Base-by-base conservation (phyloP, 768 basidiomycete species). In the Serpula lacrymans region DNA sequence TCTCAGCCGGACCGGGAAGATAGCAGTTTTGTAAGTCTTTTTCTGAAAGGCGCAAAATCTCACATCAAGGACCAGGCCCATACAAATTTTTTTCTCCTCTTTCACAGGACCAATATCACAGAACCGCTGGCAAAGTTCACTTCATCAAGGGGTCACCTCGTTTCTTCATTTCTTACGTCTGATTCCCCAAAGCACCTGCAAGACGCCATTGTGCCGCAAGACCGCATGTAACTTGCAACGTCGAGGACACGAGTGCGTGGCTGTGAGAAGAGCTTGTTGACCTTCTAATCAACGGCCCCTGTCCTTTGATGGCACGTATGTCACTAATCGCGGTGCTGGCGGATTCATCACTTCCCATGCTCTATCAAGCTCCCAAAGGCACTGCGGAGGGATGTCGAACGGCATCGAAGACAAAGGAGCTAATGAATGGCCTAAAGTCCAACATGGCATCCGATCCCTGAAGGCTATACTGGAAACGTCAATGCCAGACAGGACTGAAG, bases 91-190 rank as follows among this genome's bases (percentile, higher is more conserved):
- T 13, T 22, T 20, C 13, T 17, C 27, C 1, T 27, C n/a, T 34
- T 46, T 52, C 44, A 58, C 64, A 89, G 88, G 57, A 92, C 89
- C 14, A 91, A 92, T 67, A 89, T 91, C 59, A 87, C 84, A 30
- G 88, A 91, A 62, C 67, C 76, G n/a, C 42, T 56, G 27, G 58
- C 54, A 46, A 53, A 60, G 35, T 77, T 74, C 48, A 46, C 60
- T 41, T 74, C 75, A 22, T 86, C 88, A 51, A 74, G 89, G 50
- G 89, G 89, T 35, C 64, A 68, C 39, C 70, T 92, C 48, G 70
- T 79, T 35, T 74, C 83, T 21, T 74, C 77, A 17, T 89, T 86
- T 55, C 74, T 92, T 52, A 61, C 74, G 50, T 74, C 78, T 36
- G 64, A 73, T 55, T 61, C 70, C 39, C 57, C 68, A 38, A 54